Percentiles rank a stretch among this genome's conserved stretches.
These are phyloP conservation scores for Melaleuca quinquenervia DNA, from an alignment of 345 rosid genomes.

Conservation along the genomic window DNA sequence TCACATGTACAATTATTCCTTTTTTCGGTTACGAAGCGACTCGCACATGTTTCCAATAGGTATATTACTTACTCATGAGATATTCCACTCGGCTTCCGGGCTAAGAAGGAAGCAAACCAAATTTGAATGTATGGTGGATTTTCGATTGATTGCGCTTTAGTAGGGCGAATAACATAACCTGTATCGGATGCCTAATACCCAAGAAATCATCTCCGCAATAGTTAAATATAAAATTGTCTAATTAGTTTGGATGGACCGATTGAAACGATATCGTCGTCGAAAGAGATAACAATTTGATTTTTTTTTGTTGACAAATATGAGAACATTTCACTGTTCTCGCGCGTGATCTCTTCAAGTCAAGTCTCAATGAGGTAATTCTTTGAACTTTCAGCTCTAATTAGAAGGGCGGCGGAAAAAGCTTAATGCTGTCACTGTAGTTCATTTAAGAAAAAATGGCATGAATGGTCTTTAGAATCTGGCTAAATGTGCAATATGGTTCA, in stretches of 20 bases:
- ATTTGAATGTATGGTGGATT: neutral
- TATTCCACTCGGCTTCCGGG: neutral
- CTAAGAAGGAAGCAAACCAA: neutral
- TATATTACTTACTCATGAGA: neutral
- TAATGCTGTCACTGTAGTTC: neutral
- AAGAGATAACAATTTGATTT: neutral
- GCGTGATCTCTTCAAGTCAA: neutral
- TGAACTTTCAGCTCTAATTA: neutral
- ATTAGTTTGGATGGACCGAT: fast-evolving
- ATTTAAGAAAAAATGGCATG: too few relatives aligned
- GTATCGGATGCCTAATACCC: neutral
- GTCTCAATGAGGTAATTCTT: neutral
- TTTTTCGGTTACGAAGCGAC: neutral
- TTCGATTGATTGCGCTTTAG: neutral
- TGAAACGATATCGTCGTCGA: neutral
- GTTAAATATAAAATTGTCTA: neutral
- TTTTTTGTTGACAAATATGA: neutral
- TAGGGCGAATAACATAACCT: fast-evolving
- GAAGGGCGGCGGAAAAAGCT: neutral
- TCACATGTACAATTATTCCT: neutral
- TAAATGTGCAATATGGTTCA: too few relatives aligned
- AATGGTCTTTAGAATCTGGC: too few relatives aligned
- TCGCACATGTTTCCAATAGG: fast-evolving
- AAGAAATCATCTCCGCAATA: neutral
- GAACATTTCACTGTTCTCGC: neutral